phyloP scores from a whole-genome alignment of 73 alveolate species.

The Diophrys sp. region DNA sequence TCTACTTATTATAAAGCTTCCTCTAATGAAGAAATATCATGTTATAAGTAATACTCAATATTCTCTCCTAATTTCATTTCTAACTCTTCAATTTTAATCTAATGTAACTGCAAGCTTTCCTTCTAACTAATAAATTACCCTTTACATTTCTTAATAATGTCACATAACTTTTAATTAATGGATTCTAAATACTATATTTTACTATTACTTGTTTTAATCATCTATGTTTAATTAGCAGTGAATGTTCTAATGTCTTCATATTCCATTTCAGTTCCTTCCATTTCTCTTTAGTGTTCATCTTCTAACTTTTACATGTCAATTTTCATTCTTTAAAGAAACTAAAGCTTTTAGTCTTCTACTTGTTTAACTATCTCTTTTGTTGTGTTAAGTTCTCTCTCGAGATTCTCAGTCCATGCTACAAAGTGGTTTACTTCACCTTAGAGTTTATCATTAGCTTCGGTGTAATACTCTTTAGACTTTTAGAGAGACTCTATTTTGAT shows the following conservation, averaged over 20 bases:
- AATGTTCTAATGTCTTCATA: neutral
- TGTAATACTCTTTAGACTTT: slow-evolving; percentile 4
- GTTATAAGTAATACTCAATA: too few species aligned
- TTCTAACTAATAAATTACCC: neutral
- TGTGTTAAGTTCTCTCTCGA: slow-evolving; percentile 36
- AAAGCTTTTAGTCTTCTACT: slow-evolving; percentile 13
- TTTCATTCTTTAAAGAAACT: neutral
- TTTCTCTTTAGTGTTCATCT: neutral
- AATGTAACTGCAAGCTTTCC: neutral
- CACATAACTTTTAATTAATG: neutral
- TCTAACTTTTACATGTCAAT: neutral
- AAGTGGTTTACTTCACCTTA: slow-evolving; percentile 3
- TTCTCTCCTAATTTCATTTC: neutral
- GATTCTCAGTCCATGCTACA: slow-evolving; percentile 1
- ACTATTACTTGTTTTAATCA: too few species aligned
- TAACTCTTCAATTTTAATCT: neutral
- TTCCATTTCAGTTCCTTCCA: neutral
- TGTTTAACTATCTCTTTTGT: slow-evolving; percentile 8
- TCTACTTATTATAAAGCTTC: too few species aligned
- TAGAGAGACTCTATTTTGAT: neutral
- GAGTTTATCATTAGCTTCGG: slow-evolving; percentile 13
- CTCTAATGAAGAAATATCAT: too few species aligned
- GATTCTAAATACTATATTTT: neutral
- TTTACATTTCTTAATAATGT: too few species aligned
- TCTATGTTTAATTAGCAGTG: neutral